These are phyloP conservation scores for Tricholoma sp. DNA, from an alignment of 768 basidiomycete genomes.

Conservation along the genomic window DNA sequence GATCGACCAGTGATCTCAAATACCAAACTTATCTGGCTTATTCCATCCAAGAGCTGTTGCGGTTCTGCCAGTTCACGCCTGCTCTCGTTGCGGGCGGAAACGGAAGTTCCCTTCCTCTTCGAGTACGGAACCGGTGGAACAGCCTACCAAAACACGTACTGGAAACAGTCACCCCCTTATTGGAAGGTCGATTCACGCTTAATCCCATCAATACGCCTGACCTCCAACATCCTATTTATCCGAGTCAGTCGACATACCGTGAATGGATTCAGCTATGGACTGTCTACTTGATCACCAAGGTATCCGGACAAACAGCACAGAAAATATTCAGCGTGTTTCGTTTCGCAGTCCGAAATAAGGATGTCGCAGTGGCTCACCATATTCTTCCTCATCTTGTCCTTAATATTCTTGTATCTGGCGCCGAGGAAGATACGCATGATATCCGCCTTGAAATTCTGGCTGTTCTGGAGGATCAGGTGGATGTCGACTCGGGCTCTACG, in stretches of 20 bases:
- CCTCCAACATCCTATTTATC: constrained; percentile 73
- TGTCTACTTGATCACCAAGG: constrained; percentile 66
- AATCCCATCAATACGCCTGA: constrained; percentile 35
- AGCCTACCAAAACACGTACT: constrained; percentile 75
- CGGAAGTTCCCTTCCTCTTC: constrained; percentile 49
- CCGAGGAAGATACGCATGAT: constrained; percentile 50
- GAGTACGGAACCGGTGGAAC: constrained; percentile 74
- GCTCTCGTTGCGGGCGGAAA: constrained; percentile 57
- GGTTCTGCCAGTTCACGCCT: constrained; percentile 80
- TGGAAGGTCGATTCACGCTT: constrained; percentile 62
- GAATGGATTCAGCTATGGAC: constrained; percentile 97
- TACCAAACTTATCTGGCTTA: constrained; percentile 88
- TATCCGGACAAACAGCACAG: constrained; percentile 51
- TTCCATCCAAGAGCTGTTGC: constrained; percentile 86
- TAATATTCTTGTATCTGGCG: constrained; percentile 75
- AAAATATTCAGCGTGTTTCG: constrained; percentile 76
- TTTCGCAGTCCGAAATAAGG: constrained; percentile 75
- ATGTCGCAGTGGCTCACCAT: constrained; percentile 91
- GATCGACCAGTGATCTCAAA: constrained; percentile 89
- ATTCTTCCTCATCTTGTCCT: constrained; percentile 90
- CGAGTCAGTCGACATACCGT: constrained; percentile 71
- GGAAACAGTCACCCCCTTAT: constrained; percentile 81
- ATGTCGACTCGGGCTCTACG: constrained; percentile 48
- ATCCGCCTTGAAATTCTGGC: constrained; percentile 74
- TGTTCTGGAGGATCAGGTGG: constrained; percentile 85